These are phyloP conservation scores for Sporisorium iseilematis-ciliati DNA, from an alignment of 1,284 basidiomycete genomes.

Conservation along the genomic window DNA sequence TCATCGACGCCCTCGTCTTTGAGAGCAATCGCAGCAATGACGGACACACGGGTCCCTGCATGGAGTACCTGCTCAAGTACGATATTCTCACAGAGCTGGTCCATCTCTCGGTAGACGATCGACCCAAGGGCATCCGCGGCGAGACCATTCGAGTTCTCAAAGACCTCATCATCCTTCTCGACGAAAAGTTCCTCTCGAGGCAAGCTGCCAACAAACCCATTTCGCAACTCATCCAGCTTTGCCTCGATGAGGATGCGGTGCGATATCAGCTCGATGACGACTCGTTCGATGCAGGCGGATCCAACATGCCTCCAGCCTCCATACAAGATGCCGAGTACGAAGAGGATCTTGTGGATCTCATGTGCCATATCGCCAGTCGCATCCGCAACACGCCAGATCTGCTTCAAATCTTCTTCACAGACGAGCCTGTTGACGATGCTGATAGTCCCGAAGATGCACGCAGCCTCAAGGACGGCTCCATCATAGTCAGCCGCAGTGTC, in stretches of 20 bases:
- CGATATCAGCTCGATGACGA: slow-evolving; percentile 82
- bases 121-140: slow-evolving; percentile 61
- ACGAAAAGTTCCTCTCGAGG: slow-evolving; percentile 64
- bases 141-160: slow-evolving; percentile 65
- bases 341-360: slow-evolving; percentile 62
- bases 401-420: slow-evolving; percentile 61
- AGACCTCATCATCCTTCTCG: slow-evolving; percentile 66
- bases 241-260: slow-evolving; percentile 89
- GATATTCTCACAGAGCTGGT: slow-evolving; percentile 70
- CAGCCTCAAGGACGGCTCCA: slow-evolving; percentile 42
- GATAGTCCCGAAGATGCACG: slow-evolving; percentile 11
- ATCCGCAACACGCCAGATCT: slow-evolving; percentile 63
- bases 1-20: slow-evolving; percentile 87
- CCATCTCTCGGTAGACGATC: slow-evolving; percentile 59
- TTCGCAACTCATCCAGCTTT: slow-evolving; percentile 84
- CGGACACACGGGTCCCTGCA: slow-evolving; percentile 79
- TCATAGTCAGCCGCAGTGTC: slow-evolving; percentile 34
- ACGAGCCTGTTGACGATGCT: slow-evolving; percentile 38
- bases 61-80: slow-evolving; percentile 91
- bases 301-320: slow-evolving; percentile 8
- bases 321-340: slow-evolving; percentile 25
- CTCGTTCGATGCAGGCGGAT: slow-evolving; percentile 15
- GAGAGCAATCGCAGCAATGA: slow-evolving; percentile 85
- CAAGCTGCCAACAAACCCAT: slow-evolving; percentile 80
- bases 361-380: slow-evolving; percentile 63